A percentile compares a stretch with the other conserved stretches of the same genome.
These are phyloP conservation scores for Talaromyces sp. DNA, from an alignment of 2,329 filamentous ascomycete genomes.

Conservation along the genomic window DNA sequence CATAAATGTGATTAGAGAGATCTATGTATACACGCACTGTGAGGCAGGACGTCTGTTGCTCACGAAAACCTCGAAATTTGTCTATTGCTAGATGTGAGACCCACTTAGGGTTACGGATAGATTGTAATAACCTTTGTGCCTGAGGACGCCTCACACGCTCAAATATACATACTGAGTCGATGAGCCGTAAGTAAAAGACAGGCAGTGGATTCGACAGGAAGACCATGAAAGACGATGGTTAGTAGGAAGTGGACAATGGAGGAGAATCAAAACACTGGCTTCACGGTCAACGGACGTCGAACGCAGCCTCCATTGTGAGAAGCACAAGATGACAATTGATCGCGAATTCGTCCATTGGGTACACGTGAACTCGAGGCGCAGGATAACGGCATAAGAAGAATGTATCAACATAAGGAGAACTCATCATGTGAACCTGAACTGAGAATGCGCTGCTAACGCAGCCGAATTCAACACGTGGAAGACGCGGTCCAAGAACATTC, in stretches of 20 bases:
- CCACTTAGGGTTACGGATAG: neutral
- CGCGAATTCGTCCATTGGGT: neutral
- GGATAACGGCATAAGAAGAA: neutral
- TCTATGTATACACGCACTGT: neutral
- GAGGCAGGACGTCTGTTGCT: neutral
- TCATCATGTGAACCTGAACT: neutral
- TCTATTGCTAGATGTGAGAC: neutral
- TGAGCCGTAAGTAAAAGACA: neutral
- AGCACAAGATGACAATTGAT: neutral
- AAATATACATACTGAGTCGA: neutral
- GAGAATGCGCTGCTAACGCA: slow-evolving; percentile 5
- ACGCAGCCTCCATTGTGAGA: neutral
- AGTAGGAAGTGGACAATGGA: neutral
- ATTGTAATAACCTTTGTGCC: neutral
- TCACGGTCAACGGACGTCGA: neutral
- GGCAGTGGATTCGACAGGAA: neutral
- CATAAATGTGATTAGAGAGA: no score
- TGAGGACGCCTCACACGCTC: neutral
- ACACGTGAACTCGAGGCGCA: neutral
- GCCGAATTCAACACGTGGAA: slow-evolving; percentile 11
- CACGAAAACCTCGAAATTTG: neutral
- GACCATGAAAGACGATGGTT: neutral
- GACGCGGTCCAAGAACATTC: slow-evolving; percentile 13
- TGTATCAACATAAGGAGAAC: neutral
- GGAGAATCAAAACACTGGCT: neutral